A percentile compares a stretch with the other conserved stretches of the same genome.
These are phyloP conservation scores for Codiaeum variegatum DNA, from an alignment of 441 rosid species.

Conservation along the genomic window DNA sequence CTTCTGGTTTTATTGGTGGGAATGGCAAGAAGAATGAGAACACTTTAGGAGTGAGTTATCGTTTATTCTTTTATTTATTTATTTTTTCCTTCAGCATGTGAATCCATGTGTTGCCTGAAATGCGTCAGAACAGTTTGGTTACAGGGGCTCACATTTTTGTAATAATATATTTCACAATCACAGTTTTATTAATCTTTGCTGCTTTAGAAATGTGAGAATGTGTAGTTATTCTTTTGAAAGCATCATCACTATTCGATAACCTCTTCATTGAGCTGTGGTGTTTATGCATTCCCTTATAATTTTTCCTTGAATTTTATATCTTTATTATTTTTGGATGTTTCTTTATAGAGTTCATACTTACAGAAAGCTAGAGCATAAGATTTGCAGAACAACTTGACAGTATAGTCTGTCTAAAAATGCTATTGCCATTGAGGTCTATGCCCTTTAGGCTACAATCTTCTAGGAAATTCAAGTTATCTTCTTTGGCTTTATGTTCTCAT, in stretches of 20 bases:
- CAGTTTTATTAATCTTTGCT: neutral
- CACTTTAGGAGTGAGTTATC: constrained; percentile 36
- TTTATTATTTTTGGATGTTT: neutral
- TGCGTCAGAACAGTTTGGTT: neutral
- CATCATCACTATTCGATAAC: neutral
- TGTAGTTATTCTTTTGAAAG: neutral
- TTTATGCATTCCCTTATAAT: neutral
- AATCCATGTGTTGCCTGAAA: neutral
- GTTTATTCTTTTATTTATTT: neutral
- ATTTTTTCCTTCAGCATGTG: neutral
- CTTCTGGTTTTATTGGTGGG: constrained; percentile 81
- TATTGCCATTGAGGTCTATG: neutral
- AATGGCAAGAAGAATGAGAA: constrained; percentile 48
- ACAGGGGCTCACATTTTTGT: constrained; percentile 1
- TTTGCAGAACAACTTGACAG: neutral
- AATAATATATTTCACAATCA: neutral
- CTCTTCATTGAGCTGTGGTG: neutral
- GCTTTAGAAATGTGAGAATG: neutral
- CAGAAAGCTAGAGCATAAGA: neutral
- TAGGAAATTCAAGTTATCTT: neutral
- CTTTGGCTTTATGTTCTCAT: constrained; percentile 1
- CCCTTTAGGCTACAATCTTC: neutral
- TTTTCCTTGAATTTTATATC: neutral
- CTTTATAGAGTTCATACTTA: neutral
- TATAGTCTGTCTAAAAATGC: neutral